Percentiles rank a stretch among this genome's conserved stretches.
Conservation (phyloP, 2,329 filamentous ascomycete genomes). For the Tothia fuscella region DNA sequence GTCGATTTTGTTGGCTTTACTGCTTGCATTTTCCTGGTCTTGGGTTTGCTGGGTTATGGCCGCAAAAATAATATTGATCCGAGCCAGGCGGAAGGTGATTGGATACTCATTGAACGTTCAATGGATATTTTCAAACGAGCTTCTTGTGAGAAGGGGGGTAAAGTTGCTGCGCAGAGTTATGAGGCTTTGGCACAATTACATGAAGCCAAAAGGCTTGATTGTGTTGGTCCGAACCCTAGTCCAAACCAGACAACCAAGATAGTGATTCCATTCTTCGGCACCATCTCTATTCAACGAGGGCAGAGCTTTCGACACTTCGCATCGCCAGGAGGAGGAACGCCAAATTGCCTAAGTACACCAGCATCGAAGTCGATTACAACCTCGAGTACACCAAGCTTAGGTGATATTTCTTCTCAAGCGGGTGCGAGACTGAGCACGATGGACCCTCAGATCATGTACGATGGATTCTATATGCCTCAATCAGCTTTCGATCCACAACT, state of each 20-base stretch:
- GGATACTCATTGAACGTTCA: conserved; percentile 26
- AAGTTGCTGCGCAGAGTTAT: conserved; percentile 27
- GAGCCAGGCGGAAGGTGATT: conserved; percentile 19
- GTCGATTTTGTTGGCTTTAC: conserved; percentile 37
- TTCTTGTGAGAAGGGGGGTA: conserved; percentile 28
- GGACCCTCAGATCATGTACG: conserved; percentile 24
- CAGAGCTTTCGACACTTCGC: conserved; percentile 13
- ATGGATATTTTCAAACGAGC: conserved; percentile 31
- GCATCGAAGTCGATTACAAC: conserved; percentile 13
- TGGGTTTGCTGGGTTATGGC: conserved; percentile 30
- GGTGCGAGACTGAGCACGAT: conserved; percentile 13
- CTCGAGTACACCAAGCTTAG: conserved; percentile 2
- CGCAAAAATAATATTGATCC: conserved; percentile 9
- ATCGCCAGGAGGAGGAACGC: neutral
- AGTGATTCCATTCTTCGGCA: conserved; percentile 31
- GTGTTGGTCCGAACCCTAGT: conserved; percentile 3
- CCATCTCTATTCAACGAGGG: conserved; percentile 25
- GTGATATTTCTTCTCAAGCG: neutral
- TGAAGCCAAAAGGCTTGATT: conserved; percentile 15
- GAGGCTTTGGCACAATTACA: conserved; percentile 28
- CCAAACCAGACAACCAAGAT: conserved; percentile 16
- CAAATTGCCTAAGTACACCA: neutral
- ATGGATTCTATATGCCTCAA: conserved; percentile 27
- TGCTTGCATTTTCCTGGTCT: conserved; percentile 29
- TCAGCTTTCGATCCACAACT: conserved; percentile 15